Percentiles rank a stretch among this genome's conserved stretches.
Evolutionary conservation across 2,329 filamentous ascomycete species (phyloP).

Genomic region (Clarireedia paspali): DNA sequence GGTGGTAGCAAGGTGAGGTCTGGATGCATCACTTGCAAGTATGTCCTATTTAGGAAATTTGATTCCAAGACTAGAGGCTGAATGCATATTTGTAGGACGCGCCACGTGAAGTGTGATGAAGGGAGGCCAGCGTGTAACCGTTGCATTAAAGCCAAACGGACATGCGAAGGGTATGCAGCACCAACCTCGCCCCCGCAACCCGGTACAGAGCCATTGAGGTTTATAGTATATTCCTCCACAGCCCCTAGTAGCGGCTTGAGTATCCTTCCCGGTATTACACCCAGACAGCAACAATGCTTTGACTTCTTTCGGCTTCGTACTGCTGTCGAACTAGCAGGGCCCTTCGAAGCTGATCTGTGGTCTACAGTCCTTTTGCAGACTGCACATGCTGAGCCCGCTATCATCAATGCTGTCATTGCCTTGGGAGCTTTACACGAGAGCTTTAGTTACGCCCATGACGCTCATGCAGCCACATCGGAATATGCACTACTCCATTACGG

Average conservation of each 20-base stretch:
- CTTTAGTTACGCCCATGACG: not conserved
- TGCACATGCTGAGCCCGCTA: conserved; percentile 12
- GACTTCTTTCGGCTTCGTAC: conserved; percentile 13
- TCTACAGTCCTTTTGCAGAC: conserved; percentile 12
- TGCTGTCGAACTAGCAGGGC: conserved; percentile 1
- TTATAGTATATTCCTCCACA: not conserved
- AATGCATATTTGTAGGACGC: conserved; percentile 8
- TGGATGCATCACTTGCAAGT: conserved; percentile 12
- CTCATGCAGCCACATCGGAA: not conserved
- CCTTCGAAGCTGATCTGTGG: conserved; percentile 16
- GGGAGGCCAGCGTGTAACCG: conserved; percentile 15
- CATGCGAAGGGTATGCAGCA: conserved; percentile 19
- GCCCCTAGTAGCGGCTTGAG: not conserved
- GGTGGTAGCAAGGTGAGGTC: conserved; percentile 3
- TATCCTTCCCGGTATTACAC: conserved; percentile 7
- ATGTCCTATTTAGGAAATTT: not conserved
- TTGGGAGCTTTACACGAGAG: conserved; percentile 14
- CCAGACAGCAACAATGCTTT: conserved; percentile 11
- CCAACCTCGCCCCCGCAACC: too few relatives aligned
- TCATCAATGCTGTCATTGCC: conserved; percentile 16
- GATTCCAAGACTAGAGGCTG: not conserved
- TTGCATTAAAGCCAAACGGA: conserved; percentile 14
- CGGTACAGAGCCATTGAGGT: not conserved
- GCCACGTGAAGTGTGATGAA: conserved; percentile 23
- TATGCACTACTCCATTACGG: conserved; percentile 1